Percentiles rank a stretch among this genome's conserved stretches.
Evolutionary conservation across 2,329 filamentous ascomycete species (phyloP).

Genomic region (Aspergillus ochraceus): DNA sequence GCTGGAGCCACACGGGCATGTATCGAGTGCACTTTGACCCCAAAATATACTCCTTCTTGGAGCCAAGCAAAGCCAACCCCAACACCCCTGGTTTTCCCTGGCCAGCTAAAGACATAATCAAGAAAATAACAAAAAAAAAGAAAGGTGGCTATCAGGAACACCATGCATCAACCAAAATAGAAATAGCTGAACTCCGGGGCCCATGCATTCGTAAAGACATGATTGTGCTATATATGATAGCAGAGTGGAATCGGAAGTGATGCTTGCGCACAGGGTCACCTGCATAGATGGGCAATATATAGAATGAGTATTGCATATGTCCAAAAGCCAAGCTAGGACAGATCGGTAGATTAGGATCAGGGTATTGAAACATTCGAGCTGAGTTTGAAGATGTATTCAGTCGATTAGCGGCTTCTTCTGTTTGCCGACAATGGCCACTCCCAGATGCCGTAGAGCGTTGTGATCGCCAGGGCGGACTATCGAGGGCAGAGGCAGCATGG

Average conservation of each 20-base stretch:
- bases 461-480: constrained; percentile 79
- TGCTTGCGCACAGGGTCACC: constrained; percentile 7
- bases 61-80: constrained; percentile 15
- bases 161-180: constrained; percentile 28
- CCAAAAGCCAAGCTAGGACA: background rate
- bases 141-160: constrained; percentile 23
- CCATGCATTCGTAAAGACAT: constrained; percentile 39
- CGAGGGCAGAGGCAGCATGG: constrained; percentile 81
- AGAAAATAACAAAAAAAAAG: constrained; percentile 21
- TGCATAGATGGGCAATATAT: background rate
- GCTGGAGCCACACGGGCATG: constrained; percentile 7
- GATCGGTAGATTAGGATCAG: background rate
- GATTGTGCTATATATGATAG: constrained; percentile 20
- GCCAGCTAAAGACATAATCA: constrained; percentile 13
- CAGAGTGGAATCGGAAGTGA: constrained; percentile 11
- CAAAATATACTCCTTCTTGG: constrained; percentile 2
- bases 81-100: constrained; percentile 22
- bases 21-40: constrained; percentile 6
- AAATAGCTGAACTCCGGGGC: constrained; percentile 26
- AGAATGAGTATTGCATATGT: background rate
- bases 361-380: background rate
- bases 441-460: constrained; percentile 59
- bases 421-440: constrained; percentile 63
- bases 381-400: constrained; percentile 42
- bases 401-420: constrained; percentile 66